Base-by-base conservation (phyloP, 176 grass and related monocot species). In the Triticum dicoccoides region DNA sequence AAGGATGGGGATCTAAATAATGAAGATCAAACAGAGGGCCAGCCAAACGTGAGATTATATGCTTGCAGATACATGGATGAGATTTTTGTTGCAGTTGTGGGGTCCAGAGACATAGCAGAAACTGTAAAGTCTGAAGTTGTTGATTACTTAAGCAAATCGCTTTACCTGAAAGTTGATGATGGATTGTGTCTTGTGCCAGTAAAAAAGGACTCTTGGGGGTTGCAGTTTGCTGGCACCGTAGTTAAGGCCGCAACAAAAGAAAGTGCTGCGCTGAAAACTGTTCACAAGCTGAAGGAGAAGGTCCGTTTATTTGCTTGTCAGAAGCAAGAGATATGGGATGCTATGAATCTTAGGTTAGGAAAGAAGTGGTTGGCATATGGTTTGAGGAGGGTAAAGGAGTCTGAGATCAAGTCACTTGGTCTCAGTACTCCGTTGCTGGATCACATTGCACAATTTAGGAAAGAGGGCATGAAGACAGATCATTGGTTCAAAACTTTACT, bases 381-480 rank as follows among this genome's bases (percentile, higher is more conserved):
- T 84, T 94, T 98, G 86, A 95, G 90, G 82, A 94, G 91, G 82
- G 73, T 98, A 75, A 95, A 95, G 91, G 96, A 98, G 82, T 95
- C 93, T 85, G 96, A 98, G 89, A 98, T 98, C 78, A 91, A 98
- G 61, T 76, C 91, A 54, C 93, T 98, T 52, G 82, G 86, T 47
- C 89, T 98, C 75, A 95, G 93, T 80, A 95, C 93, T 44, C 96
- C 91, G 38, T 89, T 94, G 83, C 52, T 98, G 80, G 96, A 98
- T 87, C 86, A 98, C 51, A 83, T 98, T 68, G 86, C 93, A 59
- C 88, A 95, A 80, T 95, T 89, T 73, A 92, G 91, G 38, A 98
- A 98, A 91, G 93, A 94, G n/a, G 91, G 93, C 21, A 98, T 98
- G 96, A 87, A 92, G 89, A 95, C 96, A 69, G 96, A 98, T 65